A percentile compares a stretch with the other conserved stretches of the same genome.
Conservation (phyloP, 2,329 filamentous ascomycete species). For the Fusarium mangiferae region DNA sequence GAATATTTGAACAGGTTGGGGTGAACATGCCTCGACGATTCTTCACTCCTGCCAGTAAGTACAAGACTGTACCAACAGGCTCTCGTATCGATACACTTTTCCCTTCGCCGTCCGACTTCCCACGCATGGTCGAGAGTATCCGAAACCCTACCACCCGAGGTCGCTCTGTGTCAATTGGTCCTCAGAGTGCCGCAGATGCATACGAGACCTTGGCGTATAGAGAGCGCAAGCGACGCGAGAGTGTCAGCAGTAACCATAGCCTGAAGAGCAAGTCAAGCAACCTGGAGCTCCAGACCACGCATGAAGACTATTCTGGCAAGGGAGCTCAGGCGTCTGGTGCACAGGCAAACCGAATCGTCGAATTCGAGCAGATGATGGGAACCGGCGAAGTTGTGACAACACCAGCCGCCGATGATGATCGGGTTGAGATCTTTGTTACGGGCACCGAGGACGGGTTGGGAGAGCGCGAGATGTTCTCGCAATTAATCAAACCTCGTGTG, state of each 20-base stretch:
- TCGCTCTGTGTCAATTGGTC: slow-evolving; percentile 87
- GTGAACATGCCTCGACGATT: slow-evolving; percentile 87
- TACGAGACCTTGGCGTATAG: slow-evolving; percentile 95
- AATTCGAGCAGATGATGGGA: slow-evolving; percentile 80
- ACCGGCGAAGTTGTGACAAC: slow-evolving; percentile 63
- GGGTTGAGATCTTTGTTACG: slow-evolving; percentile 49
- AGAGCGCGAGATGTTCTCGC: slow-evolving; percentile 84
- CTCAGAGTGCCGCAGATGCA: slow-evolving; percentile 94
- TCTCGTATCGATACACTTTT: slow-evolving; percentile 84
- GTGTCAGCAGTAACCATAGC: slow-evolving; percentile 63
- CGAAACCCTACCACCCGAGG: slow-evolving; percentile 76
- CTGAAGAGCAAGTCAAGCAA: slow-evolving; percentile 57
- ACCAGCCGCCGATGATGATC: slow-evolving; percentile 44
- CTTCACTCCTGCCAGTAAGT: slow-evolving; percentile 90
- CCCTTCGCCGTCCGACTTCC: slow-evolving; percentile 87
- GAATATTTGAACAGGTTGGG: slow-evolving; percentile 82
- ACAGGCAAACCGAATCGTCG: slow-evolving; percentile 62
- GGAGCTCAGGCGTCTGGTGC: slow-evolving; percentile 56
- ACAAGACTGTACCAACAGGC: slow-evolving; percentile 79
- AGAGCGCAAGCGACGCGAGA: slow-evolving; percentile 69
- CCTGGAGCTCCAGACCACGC: slow-evolving; percentile 53
- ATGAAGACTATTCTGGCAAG: slow-evolving; percentile 52
- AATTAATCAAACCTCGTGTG: slow-evolving; percentile 85
- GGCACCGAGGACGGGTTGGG: slow-evolving; percentile 62
- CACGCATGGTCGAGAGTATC: slow-evolving; percentile 82